Base-by-base conservation (phyloP, 1,139 yeast species). In the Pichia sp. region DNA sequence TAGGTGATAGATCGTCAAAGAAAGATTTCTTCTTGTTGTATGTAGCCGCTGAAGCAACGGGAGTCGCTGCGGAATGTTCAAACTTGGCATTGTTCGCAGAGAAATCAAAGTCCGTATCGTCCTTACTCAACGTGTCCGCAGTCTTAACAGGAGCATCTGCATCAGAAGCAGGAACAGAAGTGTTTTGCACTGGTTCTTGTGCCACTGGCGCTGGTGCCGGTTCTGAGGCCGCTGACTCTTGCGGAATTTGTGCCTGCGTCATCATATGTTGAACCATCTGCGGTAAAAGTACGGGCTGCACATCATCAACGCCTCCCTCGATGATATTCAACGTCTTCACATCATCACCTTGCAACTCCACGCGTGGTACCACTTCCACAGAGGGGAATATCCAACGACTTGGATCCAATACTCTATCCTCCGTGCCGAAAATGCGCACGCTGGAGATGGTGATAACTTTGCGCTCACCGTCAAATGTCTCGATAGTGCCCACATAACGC, bases 381-480 rank as follows among this genome's bases (percentile, higher is more conserved):
- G 83, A 75, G 6, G 96, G 86, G 39, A 78, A 73, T 30, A 87
- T 78, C 57, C 86, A 95, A 46, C 72, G 68, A 18, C 69, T 59
- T 1, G 86, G 82, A 57, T 81, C 84, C 24, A 77, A 77, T 51
- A 82, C 69, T 52, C 98, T 74, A 21, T 95, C 96, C 58, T 91
- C 98, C 13, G 97, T 83, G 38, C 98, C 98, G 51, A 80, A 81
- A 36, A 88, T 78, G 45, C 88, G 74, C 33, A 91, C 98, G 35
- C 79, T 70, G 38, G 74, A 73, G 51, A 91, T 70, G 13, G 97
- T 82, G 36, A 91, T 94, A 1, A 96, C 87, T 45, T 96, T 86
- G 47, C 84, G 85, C 41, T 83, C 88, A 15, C 95, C 93, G 58
- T 87, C 87, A 54, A 93, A 85, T 46, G 77, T 81, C 47, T 86